phyloP scores from a whole-genome alignment of 495 filamentous ascomycete genomes.

The Podospora bellae-mahoneyi region DNA sequence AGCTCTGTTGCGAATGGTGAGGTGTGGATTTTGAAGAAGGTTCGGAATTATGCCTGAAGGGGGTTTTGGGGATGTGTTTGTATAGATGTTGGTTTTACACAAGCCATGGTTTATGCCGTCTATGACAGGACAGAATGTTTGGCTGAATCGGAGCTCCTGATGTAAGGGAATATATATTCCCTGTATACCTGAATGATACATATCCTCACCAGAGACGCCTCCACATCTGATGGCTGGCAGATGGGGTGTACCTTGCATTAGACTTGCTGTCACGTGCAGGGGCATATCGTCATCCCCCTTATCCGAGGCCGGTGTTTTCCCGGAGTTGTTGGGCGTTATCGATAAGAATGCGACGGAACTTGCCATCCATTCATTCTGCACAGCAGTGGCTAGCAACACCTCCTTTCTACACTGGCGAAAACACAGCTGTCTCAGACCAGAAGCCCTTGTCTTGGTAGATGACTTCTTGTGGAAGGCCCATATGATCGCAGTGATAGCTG shows the following conservation, averaged over 20 bases:
- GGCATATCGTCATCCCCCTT: not conserved
- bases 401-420: constrained; percentile 1
- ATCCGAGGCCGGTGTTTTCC: not conserved
- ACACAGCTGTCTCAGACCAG: not conserved
- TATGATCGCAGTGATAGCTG: constrained; percentile 10
- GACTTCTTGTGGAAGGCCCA: not conserved
- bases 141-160: too few relatives aligned
- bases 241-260: not conserved
- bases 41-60: constrained; percentile 56
- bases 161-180: too few relatives aligned
- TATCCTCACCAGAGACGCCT: not conserved
- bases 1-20: constrained; percentile 80
- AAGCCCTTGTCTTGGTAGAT: not conserved
- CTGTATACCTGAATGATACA: too few relatives aligned
- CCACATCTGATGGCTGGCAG: not conserved
- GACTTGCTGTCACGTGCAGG: not conserved
- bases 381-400: constrained; percentile 2
- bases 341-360: constrained; percentile 2
- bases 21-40: constrained; percentile 69
- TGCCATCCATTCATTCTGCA: constrained; percentile 7
- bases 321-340: not conserved
- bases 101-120: too few relatives aligned
- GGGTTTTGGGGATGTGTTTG: too few relatives aligned
- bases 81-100: too few relatives aligned
- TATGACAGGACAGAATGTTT: too few relatives aligned